Base-by-base conservation (phyloP, 2,329 filamentous ascomycete species). In the Aciculosporium take region DNA sequence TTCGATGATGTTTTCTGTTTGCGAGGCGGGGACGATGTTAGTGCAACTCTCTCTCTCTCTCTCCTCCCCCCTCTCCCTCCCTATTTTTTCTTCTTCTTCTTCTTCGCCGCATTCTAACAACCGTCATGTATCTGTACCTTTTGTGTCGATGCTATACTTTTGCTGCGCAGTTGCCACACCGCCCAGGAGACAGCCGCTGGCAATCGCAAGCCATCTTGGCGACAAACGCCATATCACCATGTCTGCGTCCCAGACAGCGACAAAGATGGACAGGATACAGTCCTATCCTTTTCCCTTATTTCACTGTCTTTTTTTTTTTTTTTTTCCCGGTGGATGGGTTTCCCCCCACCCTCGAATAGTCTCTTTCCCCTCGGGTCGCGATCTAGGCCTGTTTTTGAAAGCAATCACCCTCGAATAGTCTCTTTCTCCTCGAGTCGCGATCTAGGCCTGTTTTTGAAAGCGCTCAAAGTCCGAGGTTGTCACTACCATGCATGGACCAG, bases 61-160 rank as follows among this genome's bases (percentile, higher is more conserved):
- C n/a, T n/a, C n/a, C n/a, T n/a, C n/a, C n/a, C n/a, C n/a, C n/a
- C n/a, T n/a, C n/a, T n/a, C n/a, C n/a, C n/a, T n/a, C n/a, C n/a
- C n/a, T n/a, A n/a, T n/a, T n/a, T n/a, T n/a, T 8, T 28, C 9
- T 28, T 7, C 13, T 28, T 7, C 6, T 12, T n/a, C 5, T 7
- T 15, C 15, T 17, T 7, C 12, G 30, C 20, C 13, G 13, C 6
- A 13, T 5, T 23, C 27, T n/a, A n/a, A n/a, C n/a, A n/a, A n/a
- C n/a, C n/a, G n/a, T n/a, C n/a, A n/a, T n/a, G n/a, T n/a, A n/a
- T 7, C 6, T 18, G 9, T 49, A 61, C 59, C 55, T 30, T 50
- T 51, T 18, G 51, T 58, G 32, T 53, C 52, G 12, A 62, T 54
- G 30, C 51, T 52, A 45, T 59, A 58, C 10, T 44, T 46, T 23